Conservation (phyloP, 116 monocot species). For the Papilionanthe hybrid region DNA sequence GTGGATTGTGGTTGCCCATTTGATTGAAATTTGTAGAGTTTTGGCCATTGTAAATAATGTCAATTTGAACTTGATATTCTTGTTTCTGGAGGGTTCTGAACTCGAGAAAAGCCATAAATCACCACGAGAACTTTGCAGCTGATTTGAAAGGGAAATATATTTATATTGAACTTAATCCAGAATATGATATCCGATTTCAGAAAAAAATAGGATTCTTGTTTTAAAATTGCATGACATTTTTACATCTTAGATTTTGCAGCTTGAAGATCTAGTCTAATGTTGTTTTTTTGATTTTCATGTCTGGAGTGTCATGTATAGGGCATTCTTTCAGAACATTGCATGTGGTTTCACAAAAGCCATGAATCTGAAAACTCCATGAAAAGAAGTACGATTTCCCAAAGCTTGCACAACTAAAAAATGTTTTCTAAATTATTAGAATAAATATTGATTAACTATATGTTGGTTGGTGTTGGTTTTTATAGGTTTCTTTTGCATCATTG, state of each 20-base stretch:
- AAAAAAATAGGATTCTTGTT: neutral
- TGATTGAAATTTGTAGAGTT: neutral
- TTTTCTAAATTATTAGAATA: neutral
- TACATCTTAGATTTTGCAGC: neutral
- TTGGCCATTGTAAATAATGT: neutral
- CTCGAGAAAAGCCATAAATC: neutral
- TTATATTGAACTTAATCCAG: neutral
- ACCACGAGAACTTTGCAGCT: neutral
- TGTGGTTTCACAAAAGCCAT: neutral
- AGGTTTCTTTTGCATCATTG: too few relatives aligned
- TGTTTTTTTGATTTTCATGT: neutral
- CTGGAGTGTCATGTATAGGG: neutral
- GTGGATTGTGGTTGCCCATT: neutral
- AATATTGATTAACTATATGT: neutral
- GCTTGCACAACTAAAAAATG: neutral
- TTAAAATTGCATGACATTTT: neutral
- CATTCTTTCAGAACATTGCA: neutral
- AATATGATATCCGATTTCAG: neutral
- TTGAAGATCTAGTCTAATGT: neutral
- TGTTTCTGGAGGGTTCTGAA: neutral
- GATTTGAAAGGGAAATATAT: neutral
- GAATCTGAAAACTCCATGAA: neutral
- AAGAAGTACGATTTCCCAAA: neutral
- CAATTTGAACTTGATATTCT: neutral
- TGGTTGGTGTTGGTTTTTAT: too few relatives aligned